A percentile compares a stretch with the other conserved stretches of the same genome.
phyloP scores from a whole-genome alignment of 371 early-diverging fungal genomes.

The Encephalitozoon romaleae region DNA sequence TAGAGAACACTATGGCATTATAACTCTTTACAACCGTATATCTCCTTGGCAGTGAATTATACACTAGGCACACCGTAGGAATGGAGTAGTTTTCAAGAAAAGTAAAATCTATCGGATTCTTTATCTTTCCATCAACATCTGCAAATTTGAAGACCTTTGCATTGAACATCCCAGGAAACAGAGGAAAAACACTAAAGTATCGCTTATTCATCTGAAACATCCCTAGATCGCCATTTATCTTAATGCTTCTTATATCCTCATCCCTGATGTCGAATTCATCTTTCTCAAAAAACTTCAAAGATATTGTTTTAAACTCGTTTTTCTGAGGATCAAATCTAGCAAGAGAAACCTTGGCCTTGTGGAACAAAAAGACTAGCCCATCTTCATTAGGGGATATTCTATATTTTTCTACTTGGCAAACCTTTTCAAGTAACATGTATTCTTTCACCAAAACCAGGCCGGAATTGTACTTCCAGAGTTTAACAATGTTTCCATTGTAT shows the following conservation, averaged over 20 bases:
- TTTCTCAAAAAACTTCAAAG: conserved; percentile 19
- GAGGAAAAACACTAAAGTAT: conserved; percentile 1
- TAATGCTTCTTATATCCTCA: background rate
- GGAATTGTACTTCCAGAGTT: background rate
- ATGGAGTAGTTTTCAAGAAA: conserved; percentile 15
- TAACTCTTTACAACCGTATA: conserved; percentile 2
- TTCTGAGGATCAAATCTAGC: background rate
- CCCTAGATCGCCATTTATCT: background rate
- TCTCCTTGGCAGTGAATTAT: background rate
- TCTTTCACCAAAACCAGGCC: conserved; percentile 2
- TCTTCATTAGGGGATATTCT: background rate
- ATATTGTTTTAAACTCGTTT: background rate
- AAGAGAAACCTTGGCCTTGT: conserved; percentile 7
- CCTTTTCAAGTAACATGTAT: conserved; percentile 10
- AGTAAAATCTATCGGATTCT: background rate
- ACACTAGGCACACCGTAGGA: conserved; percentile 24
- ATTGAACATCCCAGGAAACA: background rate
- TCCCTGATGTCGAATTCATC: conserved; percentile 3
- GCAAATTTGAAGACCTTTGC: conserved; percentile 18
- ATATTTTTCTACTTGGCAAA: conserved; percentile 25
- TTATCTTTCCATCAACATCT: conserved; percentile 19
- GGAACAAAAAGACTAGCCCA: conserved; percentile 5
- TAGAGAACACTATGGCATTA: conserved; percentile 11
- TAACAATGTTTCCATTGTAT: conserved; percentile 15
- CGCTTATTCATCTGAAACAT: conserved; percentile 14